Evolutionary conservation across 2,329 filamentous ascomycete species (phyloP).

Genomic region (Verticillium tricorpus): DNA sequence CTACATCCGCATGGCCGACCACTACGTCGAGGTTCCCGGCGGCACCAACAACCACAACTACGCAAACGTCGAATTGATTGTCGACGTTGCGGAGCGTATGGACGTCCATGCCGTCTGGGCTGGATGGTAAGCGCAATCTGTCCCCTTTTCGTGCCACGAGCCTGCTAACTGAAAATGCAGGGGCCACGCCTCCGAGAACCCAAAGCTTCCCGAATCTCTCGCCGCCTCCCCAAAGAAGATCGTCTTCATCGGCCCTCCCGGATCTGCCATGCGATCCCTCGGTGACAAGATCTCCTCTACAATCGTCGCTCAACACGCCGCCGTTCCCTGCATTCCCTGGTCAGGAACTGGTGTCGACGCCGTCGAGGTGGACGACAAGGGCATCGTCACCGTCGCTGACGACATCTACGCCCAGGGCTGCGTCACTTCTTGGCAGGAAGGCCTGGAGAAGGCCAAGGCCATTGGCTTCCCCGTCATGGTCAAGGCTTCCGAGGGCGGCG

Average conservation of each 20-base stretch:
- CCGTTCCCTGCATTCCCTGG: slow-evolving; percentile 98
- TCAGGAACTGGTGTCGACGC: slow-evolving; percentile 87
- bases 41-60: slow-evolving; percentile 99
- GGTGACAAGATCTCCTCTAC: slow-evolving; percentile 99
- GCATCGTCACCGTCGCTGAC: slow-evolving; percentile 89
- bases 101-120: slow-evolving; percentile 98
- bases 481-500: slow-evolving; percentile 98
- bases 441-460: slow-evolving; percentile 75
- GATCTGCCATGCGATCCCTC: slow-evolving; percentile 96
- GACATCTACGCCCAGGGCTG: slow-evolving; percentile 86
- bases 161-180: slow-evolving; percentile 34
- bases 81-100: slow-evolving; percentile 98
- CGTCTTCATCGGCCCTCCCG: slow-evolving; percentile 96
- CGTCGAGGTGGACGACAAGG: slow-evolving; percentile 72
- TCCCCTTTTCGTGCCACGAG: neutral
- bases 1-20: slow-evolving; percentile 99
- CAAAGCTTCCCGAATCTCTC: slow-evolving; percentile 91
- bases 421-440: slow-evolving; percentile 84
- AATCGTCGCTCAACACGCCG: slow-evolving; percentile 95
- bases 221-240: slow-evolving; percentile 98
- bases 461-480: slow-evolving; percentile 99
- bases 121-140: slow-evolving; percentile 71
- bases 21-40: slow-evolving; percentile 98
- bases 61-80: slow-evolving; percentile 98
- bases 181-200: slow-evolving; percentile 98